A percentile compares a stretch with the other conserved stretches of the same genome.
Evolutionary conservation across 2,329 filamentous ascomycete genomes (phyloP).

Genomic region (Aspergillus glaucus): DNA sequence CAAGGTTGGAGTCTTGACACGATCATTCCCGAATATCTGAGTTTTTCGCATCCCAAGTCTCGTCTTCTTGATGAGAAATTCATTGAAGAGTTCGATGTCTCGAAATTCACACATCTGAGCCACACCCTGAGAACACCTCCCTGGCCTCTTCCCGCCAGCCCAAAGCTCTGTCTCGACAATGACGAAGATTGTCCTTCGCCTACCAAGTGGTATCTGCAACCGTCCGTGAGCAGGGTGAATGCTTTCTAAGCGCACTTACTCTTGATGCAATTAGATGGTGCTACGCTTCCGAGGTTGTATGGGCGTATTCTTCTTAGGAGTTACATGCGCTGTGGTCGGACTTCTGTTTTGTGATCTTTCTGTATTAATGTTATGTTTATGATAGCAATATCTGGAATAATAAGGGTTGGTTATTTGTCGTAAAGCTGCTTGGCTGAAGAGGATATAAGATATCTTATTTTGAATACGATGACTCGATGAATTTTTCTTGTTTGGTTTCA

Average conservation of each 20-base stretch:
- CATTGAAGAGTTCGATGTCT: slow-evolving; percentile 21
- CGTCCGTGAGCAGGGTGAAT: background rate
- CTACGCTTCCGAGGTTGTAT: too few relatives aligned
- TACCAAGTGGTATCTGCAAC: background rate
- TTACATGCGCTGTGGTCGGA: too few relatives aligned
- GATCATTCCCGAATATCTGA: slow-evolving; percentile 67
- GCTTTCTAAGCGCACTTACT: background rate
- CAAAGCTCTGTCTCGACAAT: slow-evolving; percentile 2
- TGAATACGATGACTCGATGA: too few relatives aligned
- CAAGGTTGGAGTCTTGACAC: slow-evolving; percentile 58
- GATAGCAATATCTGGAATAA: too few relatives aligned
- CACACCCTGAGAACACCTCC: slow-evolving; percentile 11
- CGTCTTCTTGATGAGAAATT: slow-evolving; percentile 32
- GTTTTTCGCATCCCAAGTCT: slow-evolving; percentile 50
- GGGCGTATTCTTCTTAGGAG: too few relatives aligned
- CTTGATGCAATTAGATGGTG: too few relatives aligned
- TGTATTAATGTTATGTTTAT: too few relatives aligned
- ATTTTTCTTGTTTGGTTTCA: too few relatives aligned
- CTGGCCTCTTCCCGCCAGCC: slow-evolving; percentile 7
- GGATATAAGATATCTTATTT: too few relatives aligned
- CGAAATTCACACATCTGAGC: slow-evolving; percentile 13
- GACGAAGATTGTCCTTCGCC: background rate
- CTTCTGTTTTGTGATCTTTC: too few relatives aligned
- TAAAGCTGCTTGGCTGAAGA: too few relatives aligned
- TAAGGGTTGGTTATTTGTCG: too few relatives aligned